Percentiles rank a stretch among this genome's conserved stretches.
Conservation (phyloP, 768 basidiomycete genomes). For the Boletus eberwhitei region DNA sequence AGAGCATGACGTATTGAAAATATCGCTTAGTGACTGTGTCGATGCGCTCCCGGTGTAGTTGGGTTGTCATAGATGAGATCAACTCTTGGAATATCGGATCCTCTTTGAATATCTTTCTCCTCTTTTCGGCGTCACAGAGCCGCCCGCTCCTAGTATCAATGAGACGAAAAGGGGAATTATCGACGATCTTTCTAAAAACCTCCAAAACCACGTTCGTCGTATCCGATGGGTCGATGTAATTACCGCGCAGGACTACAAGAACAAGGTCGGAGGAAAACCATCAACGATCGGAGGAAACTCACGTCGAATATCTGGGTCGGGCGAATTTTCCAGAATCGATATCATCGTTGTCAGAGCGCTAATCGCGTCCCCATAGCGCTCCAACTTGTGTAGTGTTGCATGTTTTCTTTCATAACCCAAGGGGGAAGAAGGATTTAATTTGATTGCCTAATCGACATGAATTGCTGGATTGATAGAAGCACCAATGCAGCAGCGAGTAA, state of each 20-base stretch:
- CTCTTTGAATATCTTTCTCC: constrained; percentile 8
- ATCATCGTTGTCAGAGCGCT: constrained; percentile 6
- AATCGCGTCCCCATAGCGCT: constrained; percentile 12
- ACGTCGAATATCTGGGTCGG: constrained; percentile 12
- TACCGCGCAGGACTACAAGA: constrained; percentile 2
- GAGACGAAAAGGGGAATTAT: constrained; percentile 14
- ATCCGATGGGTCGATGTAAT: constrained; percentile 12
- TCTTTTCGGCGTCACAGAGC: constrained; percentile 16
- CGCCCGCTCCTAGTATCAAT: constrained; percentile 18
- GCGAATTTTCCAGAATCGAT: constrained; percentile 5
- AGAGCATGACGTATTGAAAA: constrained; percentile 21
- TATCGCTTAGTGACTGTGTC: constrained; percentile 1
- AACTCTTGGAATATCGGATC: constrained; percentile 12
- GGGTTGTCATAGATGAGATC: constrained; percentile 14
- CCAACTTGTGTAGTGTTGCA: constrained; percentile 6
- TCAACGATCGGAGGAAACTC: neutral
- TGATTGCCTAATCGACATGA: constrained; percentile 6
- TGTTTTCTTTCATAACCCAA: constrained; percentile 17
- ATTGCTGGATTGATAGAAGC: neutral
- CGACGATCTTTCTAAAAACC: neutral
- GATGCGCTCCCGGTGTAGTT: constrained; percentile 4
- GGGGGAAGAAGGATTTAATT: constrained; percentile 9
- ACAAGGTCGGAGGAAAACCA: neutral
- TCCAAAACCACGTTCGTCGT: neutral
- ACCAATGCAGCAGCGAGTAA: neutral